Evolutionary conservation across 1,284 basidiomycete genomes (phyloP).

Genomic region (Cryptococcus hybrid): DNA sequence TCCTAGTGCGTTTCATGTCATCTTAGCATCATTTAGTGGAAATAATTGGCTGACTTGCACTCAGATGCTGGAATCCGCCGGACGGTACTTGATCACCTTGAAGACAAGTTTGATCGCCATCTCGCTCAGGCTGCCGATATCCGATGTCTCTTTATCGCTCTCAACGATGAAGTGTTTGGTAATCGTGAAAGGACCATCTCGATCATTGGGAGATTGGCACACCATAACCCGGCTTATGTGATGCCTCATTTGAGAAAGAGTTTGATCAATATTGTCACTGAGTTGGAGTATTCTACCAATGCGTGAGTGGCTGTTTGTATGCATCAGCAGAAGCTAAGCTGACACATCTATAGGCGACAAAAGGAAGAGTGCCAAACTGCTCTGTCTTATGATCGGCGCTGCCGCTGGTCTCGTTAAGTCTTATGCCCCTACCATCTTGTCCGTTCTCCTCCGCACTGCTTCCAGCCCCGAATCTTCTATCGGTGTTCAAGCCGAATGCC

Average conservation of each 20-base stretch:
- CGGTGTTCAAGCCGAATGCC: slow-evolving; percentile 86
- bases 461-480: slow-evolving; percentile 84
- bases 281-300: slow-evolving; percentile 93
- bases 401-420: slow-evolving; percentile 94
- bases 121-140: slow-evolving; percentile 99
- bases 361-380: slow-evolving; percentile 84
- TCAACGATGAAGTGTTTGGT: slow-evolving; percentile 95
- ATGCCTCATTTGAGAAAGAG: slow-evolving; percentile 97
- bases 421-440: slow-evolving; percentile 94
- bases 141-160: slow-evolving; percentile 91
- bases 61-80: slow-evolving; percentile 63
- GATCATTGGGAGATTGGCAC: slow-evolving; percentile 90
- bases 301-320: slow-evolving; percentile 56
- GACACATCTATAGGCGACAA: slow-evolving; percentile 58
- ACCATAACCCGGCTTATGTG: slow-evolving; percentile 97
- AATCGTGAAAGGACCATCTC: slow-evolving; percentile 88
- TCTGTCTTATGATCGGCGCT: slow-evolving; percentile 83
- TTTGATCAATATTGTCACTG: slow-evolving; percentile 93
- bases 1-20: slow-evolving; percentile 61
- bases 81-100: slow-evolving; percentile 81
- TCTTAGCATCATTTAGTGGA: not conserved
- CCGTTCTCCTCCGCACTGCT: slow-evolving; percentile 70
- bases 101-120: slow-evolving; percentile 95
- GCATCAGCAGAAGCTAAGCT: not conserved
- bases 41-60: not conserved